These are phyloP conservation scores for Starmerella floricola DNA, from an alignment of 805 yeast species.

Conservation along the genomic window DNA sequence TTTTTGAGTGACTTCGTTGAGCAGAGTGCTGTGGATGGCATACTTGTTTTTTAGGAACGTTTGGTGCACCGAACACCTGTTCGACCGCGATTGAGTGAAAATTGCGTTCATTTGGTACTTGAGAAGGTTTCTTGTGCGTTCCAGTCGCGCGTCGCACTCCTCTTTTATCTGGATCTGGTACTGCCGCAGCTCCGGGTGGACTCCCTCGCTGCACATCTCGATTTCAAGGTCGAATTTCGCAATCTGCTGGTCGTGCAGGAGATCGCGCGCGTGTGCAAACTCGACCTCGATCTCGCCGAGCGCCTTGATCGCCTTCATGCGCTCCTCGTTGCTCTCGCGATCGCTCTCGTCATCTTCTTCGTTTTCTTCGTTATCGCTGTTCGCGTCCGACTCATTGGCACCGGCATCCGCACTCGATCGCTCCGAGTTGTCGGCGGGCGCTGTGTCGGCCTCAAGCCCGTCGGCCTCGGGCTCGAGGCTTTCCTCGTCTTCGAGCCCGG, in stretches of 20 bases:
- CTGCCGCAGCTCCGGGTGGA: slow-evolving; percentile 78
- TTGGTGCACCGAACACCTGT: slow-evolving; percentile 72
- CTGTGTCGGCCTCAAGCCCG: slow-evolving; percentile 19
- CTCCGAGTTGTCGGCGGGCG: slow-evolving; percentile 21
- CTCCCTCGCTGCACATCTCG: slow-evolving; percentile 73
- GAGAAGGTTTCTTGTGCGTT: slow-evolving; percentile 38
- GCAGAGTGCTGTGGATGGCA: slow-evolving; percentile 53
- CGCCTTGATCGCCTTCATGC: slow-evolving; percentile 56
- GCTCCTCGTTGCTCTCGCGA: slow-evolving; percentile 31
- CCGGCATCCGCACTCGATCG: slow-evolving; percentile 16
- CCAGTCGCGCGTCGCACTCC: slow-evolving; percentile 59
- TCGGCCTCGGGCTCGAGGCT: slow-evolving; percentile 3
- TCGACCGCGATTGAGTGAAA: slow-evolving; percentile 66
- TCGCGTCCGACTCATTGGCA: slow-evolving; percentile 19
- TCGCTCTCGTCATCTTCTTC: slow-evolving; percentile 21
- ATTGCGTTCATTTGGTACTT: slow-evolving; percentile 65
- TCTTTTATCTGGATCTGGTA: slow-evolving; percentile 60
- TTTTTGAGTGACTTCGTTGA: slow-evolving; percentile 60
- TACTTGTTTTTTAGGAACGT: slow-evolving; percentile 56
- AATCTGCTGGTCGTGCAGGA: slow-evolving; percentile 71
- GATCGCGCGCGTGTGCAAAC: slow-evolving; percentile 77
- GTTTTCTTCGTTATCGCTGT: slow-evolving; percentile 10
- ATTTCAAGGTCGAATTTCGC: slow-evolving; percentile 67
- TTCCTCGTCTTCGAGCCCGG: slow-evolving; percentile 4
- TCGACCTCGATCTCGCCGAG: slow-evolving; percentile 72